These are phyloP conservation scores for Penicillium nucicola DNA, from an alignment of 495 filamentous ascomycete genomes.

Conservation along the genomic window DNA sequence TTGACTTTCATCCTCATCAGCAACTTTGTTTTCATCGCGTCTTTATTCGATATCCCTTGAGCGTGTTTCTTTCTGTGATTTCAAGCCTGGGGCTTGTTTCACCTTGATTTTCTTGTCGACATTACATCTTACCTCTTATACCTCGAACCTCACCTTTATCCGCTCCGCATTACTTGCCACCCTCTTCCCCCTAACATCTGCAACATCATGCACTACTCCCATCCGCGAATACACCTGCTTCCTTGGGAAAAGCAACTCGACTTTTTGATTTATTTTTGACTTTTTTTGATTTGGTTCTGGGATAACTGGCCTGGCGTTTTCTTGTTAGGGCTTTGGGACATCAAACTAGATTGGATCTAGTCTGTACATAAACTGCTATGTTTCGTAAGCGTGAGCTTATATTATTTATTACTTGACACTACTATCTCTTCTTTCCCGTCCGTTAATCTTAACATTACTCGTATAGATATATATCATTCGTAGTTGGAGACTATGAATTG, in stretches of 20 bases:
- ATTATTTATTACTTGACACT: no score
- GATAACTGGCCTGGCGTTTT: constrained; percentile 1
- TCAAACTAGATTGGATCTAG: not conserved
- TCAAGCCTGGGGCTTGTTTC: constrained; percentile 28
- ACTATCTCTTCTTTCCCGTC: no score
- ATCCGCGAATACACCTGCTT: not conserved
- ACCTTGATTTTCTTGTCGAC: not conserved
- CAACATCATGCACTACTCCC: not conserved
- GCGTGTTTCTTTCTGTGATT: constrained; percentile 17
- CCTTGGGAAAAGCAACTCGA: constrained; percentile 6
- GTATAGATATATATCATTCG: no score
- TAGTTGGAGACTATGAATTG: no score
- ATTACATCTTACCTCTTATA: not conserved
- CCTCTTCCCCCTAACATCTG: not conserved
- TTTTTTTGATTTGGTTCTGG: not conserved
- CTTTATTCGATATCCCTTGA: constrained; percentile 31
- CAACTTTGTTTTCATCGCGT: constrained; percentile 6
- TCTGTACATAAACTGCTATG: constrained; percentile 3
- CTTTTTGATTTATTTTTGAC: not conserved
- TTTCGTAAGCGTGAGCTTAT: not conserved
- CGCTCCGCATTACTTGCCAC: not conserved
- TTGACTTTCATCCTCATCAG: constrained; percentile 5
- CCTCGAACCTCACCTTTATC: not conserved
- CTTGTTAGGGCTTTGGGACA: constrained; percentile 4
- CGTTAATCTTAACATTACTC: no score